phyloP scores from a whole-genome alignment of 2,329 filamentous ascomycete species.

The Fusarium nodosum region DNA sequence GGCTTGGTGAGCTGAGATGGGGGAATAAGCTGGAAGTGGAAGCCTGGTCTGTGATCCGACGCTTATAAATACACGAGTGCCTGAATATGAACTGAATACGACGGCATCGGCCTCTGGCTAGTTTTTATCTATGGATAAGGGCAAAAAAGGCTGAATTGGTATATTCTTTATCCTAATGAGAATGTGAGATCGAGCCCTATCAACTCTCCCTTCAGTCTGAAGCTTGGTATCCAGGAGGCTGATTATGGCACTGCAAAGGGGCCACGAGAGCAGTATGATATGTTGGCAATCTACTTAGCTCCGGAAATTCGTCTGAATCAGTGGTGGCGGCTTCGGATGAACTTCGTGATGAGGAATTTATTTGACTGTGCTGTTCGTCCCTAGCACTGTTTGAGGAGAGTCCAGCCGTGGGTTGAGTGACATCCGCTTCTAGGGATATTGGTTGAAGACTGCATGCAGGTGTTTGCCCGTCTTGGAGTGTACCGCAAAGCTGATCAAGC shows the following conservation, averaged over 20 bases:
- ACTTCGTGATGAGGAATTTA: conserved; percentile 59
- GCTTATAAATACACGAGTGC: background rate
- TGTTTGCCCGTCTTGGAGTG: conserved; percentile 84
- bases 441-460: conserved; percentile 70
- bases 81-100: background rate
- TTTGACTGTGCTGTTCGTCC: conserved; percentile 50
- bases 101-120: background rate
- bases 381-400: too few species aligned
- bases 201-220: conserved; percentile 51
- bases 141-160: too few species aligned
- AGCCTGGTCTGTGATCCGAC: background rate
- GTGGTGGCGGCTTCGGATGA: conserved; percentile 66
- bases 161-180: background rate
- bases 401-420: conserved; percentile 41
- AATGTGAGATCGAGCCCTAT: background rate
- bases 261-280: conserved; percentile 80
- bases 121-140: background rate
- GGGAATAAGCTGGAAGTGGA: background rate
- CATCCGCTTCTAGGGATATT: conserved; percentile 76
- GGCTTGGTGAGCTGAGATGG: background rate
- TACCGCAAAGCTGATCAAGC: conserved; percentile 91
- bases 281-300: conserved; percentile 79
- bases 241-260: conserved; percentile 66
- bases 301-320: conserved; percentile 70
- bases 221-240: conserved; percentile 75